These are phyloP conservation scores for Voacanga thouarsii DNA, from an alignment of 257 asterid genomes.

Conservation along the genomic window DNA sequence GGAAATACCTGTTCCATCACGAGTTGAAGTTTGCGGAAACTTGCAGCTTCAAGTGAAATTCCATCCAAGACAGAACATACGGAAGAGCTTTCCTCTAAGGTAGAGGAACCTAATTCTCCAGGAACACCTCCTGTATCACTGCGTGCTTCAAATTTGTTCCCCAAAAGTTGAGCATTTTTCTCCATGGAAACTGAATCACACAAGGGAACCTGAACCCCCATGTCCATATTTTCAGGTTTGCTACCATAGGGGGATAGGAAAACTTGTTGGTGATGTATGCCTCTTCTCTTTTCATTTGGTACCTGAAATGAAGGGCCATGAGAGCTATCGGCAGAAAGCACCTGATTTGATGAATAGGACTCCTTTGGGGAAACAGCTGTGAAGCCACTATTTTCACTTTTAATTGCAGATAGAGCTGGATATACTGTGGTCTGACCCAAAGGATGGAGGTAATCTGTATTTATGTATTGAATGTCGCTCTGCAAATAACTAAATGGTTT, in stretches of 20 bases:
- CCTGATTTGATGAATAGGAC: slow-evolving; percentile 43
- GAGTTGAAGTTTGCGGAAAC: slow-evolving; percentile 75
- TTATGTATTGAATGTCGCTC: slow-evolving; percentile 34
- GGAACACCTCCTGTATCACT: slow-evolving; percentile 41
- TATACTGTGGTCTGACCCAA: slow-evolving; percentile 40
- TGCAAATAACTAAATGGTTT: slow-evolving; percentile 44
- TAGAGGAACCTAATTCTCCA: slow-evolving; percentile 50
- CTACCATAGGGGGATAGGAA: slow-evolving; percentile 22
- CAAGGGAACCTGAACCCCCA: slow-evolving; percentile 33
- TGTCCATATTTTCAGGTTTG: slow-evolving; percentile 17
- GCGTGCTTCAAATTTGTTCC: slow-evolving; percentile 35
- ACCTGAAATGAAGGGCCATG: slow-evolving; percentile 32
- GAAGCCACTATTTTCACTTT: slow-evolving; percentile 43
- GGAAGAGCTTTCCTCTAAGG: slow-evolving; percentile 47
- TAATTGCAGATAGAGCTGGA: slow-evolving; percentile 39
- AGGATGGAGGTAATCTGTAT: slow-evolving; percentile 40
- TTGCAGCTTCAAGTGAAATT: slow-evolving; percentile 53
- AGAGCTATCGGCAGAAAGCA: slow-evolving; percentile 34
- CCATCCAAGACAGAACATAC: slow-evolving; percentile 46
- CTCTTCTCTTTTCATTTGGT: slow-evolving; percentile 32
- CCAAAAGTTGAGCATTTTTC: slow-evolving; percentile 29
- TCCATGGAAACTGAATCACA: slow-evolving; percentile 28
- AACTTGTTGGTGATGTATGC: slow-evolving; percentile 21
- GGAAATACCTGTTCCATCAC: slow-evolving; percentile 72
- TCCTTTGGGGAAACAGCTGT: slow-evolving; percentile 47